Base-by-base conservation (phyloP, 2,329 filamentous ascomycete species). In the Clarireedia paspali region DNA sequence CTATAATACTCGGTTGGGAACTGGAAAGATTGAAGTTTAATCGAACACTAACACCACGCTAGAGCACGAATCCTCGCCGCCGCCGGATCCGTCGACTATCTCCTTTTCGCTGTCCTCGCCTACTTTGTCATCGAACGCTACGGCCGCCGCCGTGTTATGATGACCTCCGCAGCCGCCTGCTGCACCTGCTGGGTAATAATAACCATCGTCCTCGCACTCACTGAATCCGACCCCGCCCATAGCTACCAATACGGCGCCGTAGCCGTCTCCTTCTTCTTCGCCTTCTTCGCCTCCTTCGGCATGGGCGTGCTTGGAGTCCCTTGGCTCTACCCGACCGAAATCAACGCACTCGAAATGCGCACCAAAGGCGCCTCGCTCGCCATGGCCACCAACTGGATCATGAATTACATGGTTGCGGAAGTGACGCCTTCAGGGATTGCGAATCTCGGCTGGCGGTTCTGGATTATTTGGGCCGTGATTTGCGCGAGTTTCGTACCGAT, bases 91-190 rank as follows among this genome's bases (percentile, higher is more conserved):
- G 71, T 77, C 14, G 71, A 77, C 14, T 78, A 78, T 63, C 69
- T 74, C 30, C 73, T 75, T 9, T 73, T 73, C 3, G 66, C 70
- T 0, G 53, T 71, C 6, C 55, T 73, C 15, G 71, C 71, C 38
- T 46, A 52, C 40, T 52, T 46, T 14, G 50, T 52, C 1, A 52
- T 52, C n/a, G 75, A 77, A 68, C 77, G 80, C 1, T 79, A 85
- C 3, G 85, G 85, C 10, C 83, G 87, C 30, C 78, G 87, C n/a
- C 79, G 81, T 64, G 77, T 90, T 58, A 89, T 91, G 84, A 46
- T 52, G 39, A n/a, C 42, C 4, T 52, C 50, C 3, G 59, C 63
- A 36, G 68, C 70, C 6, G 77, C 74, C 9, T 78, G 75, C 57
- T 75, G 72, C 1, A 70, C 74, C 12, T 80, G 74, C 36, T 74